Percentiles rank a stretch among this genome's conserved stretches.
These are phyloP conservation scores for Lactarius sanguifluus DNA, from an alignment of 768 basidiomycete species.

Conservation along the genomic window DNA sequence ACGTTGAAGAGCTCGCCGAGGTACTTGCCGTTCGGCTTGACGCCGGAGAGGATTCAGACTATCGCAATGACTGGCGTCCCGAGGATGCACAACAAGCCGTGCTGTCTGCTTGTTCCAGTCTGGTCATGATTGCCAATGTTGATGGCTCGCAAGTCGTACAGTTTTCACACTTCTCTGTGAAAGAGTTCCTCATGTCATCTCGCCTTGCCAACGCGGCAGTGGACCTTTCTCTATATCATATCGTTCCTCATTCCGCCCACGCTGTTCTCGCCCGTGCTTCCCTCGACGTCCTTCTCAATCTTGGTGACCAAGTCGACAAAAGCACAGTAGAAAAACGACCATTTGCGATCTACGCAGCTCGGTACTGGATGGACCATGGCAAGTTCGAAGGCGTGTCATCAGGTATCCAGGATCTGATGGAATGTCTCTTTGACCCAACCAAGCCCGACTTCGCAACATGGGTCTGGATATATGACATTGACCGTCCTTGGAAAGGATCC, in stretches of 20 bases:
- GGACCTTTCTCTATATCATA: background rate
- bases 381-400: background rate
- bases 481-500: conserved; percentile 4
- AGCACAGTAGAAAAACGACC: background rate
- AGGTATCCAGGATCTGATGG: background rate
- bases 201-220: background rate
- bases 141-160: background rate
- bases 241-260: conserved; percentile 2
- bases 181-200: conserved; percentile 18
- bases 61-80: background rate
- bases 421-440: background rate
- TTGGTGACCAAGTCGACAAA: background rate
- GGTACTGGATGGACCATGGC: conserved; percentile 7
- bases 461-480: conserved; percentile 13
- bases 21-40: conserved; percentile 3
- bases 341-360: conserved; percentile 13
- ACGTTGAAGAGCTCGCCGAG: conserved; percentile 16
- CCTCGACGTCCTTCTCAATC: conserved; percentile 9
- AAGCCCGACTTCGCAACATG: conserved; percentile 2
- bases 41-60: background rate
- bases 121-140: background rate
- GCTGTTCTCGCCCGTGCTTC: background rate
- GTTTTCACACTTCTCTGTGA: conserved; percentile 18
- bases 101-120: background rate
- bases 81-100: background rate